These are phyloP conservation scores for Sphaerulina musiva DNA, from an alignment of 2,329 filamentous ascomycete genomes.

Conservation along the genomic window DNA sequence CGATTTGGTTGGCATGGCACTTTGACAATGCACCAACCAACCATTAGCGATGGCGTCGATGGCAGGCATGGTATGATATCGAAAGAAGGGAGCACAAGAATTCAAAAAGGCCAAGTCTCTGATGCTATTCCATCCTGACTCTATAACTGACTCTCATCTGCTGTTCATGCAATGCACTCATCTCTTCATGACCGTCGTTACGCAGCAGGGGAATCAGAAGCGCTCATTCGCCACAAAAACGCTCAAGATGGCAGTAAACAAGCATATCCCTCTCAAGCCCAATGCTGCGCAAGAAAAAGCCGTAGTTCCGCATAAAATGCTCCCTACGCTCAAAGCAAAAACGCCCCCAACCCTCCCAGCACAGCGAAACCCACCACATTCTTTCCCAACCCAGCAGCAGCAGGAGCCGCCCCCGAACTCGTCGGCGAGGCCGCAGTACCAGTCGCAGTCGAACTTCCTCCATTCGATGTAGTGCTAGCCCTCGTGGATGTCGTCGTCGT, in stretches of 20 bases:
- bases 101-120: not conserved
- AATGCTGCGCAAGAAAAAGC: not conserved
- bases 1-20: not conserved
- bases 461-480: not conserved
- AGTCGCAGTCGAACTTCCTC: not conserved
- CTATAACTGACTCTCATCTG: not conserved
- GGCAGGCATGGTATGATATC: constrained; percentile 10
- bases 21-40: not conserved
- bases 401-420: not conserved
- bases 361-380: constrained; percentile 8
- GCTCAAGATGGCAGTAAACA: not conserved
- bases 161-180: not conserved
- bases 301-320: not conserved
- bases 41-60: constrained; percentile 18
- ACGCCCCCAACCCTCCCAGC: constrained; percentile 14
- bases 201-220: not conserved
- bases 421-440: not conserved
- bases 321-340: constrained; percentile 12
- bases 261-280: not conserved
- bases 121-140: not conserved
- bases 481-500: not conserved
- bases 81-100: not conserved
- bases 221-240: too few species aligned
- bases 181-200: not conserved
- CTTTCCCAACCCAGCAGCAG: not conserved